A percentile compares a stretch with the other conserved stretches of the same genome.
phyloP scores from a whole-genome alignment of 1,139 yeast genomes.

The Sugiyamaella grinbergsii region DNA sequence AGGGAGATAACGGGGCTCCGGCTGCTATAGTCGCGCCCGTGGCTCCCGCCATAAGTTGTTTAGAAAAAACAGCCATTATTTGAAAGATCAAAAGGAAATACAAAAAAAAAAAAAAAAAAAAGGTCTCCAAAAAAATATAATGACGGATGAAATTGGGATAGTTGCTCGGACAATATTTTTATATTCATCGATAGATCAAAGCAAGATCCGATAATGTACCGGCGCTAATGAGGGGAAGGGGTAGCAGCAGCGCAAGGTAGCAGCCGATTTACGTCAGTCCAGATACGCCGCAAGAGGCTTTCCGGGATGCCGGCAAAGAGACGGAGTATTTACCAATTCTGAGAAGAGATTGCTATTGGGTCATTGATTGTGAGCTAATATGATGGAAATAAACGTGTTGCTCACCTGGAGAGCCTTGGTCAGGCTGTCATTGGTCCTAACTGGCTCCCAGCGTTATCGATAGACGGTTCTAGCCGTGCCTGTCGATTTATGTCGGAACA shows the following conservation, averaged over 20 bases:
- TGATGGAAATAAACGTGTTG: background rate
- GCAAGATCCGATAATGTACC: background rate
- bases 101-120: background rate
- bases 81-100: background rate
- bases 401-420: too few relatives aligned
- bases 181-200: too few relatives aligned
- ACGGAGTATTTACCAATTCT: background rate
- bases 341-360: background rate
- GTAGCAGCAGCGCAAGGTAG: background rate
- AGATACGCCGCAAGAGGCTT: background rate
- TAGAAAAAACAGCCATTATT: conserved; percentile 32
- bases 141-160: too few relatives aligned
- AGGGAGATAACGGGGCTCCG: conserved; percentile 42
- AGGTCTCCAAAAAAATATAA: too few relatives aligned
- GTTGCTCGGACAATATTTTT: background rate
- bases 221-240: background rate
- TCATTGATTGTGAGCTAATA: background rate
- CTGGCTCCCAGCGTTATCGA: background rate
- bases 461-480: background rate
- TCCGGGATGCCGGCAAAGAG: background rate
- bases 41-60: conserved; percentile 22
- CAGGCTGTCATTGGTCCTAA: too few relatives aligned
- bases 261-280: too few relatives aligned
- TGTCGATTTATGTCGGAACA: background rate
- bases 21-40: conserved; percentile 15